A percentile compares a stretch with the other conserved stretches of the same genome.
phyloP scores from a whole-genome alignment of 1,284 basidiomycete genomes.

The Tilletiaria anomala region DNA sequence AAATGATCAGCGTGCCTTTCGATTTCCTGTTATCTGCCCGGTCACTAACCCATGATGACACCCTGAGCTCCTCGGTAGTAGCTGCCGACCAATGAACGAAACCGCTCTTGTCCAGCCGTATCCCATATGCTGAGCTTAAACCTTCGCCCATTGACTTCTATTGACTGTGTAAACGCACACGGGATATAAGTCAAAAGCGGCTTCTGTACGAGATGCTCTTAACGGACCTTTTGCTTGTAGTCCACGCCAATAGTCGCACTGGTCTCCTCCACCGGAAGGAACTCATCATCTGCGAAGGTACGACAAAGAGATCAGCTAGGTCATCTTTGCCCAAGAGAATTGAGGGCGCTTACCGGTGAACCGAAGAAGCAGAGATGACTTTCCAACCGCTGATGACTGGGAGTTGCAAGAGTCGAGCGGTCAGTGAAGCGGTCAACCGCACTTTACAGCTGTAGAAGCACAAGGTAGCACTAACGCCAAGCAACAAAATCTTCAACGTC shows the following conservation, averaged over 20 bases:
- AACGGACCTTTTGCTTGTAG: constrained; percentile 43
- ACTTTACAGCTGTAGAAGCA: background rate
- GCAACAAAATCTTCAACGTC: constrained; percentile 46
- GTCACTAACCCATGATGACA: constrained; percentile 61
- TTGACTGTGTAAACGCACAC: background rate
- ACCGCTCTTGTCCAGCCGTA: constrained; percentile 36
- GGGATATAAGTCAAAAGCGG: background rate
- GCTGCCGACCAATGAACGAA: constrained; percentile 70
- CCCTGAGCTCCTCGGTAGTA: constrained; percentile 90
- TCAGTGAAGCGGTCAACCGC: background rate
- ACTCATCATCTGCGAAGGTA: constrained; percentile 96
- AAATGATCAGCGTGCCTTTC: background rate
- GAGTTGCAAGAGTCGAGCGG: background rate
- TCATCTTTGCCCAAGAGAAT: too few species aligned
- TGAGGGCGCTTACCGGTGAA: too few species aligned
- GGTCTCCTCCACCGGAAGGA: constrained; percentile 84
- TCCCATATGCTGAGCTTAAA: constrained; percentile 50
- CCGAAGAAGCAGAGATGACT: constrained; percentile 67
- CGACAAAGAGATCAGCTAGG: too few species aligned
- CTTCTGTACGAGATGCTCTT: background rate
- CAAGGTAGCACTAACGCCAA: constrained; percentile 40
- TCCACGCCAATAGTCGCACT: constrained; percentile 70
- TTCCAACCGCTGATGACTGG: constrained; percentile 70
- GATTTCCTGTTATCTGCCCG: too few species aligned
- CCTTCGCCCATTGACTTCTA: constrained; percentile 43